Conservation (phyloP, 768 basidiomycete species). For the Xerocomellus dryophilus region DNA sequence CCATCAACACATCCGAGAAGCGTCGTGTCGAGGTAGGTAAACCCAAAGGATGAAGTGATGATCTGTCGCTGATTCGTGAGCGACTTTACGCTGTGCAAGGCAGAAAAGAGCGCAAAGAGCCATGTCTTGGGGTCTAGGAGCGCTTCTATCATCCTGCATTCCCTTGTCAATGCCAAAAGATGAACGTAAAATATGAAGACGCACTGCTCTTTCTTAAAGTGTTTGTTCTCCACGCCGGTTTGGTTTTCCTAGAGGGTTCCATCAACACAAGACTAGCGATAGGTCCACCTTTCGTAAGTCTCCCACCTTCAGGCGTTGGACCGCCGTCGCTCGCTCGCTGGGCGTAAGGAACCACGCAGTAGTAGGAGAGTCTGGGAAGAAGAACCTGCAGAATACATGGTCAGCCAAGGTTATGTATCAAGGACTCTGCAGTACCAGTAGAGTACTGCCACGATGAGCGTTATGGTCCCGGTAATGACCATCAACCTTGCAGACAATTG, state of each 20-base stretch:
- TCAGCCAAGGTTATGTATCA: not conserved
- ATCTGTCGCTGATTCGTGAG: slow-evolving; percentile 63
- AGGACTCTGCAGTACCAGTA: slow-evolving; percentile 47
- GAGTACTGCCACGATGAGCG: slow-evolving; percentile 45
- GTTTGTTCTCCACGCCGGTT: slow-evolving; percentile 80
- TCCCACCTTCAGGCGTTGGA: slow-evolving; percentile 59
- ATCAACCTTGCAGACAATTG: slow-evolving; percentile 47
- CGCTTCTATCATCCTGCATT: slow-evolving; percentile 61
- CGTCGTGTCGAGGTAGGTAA: slow-evolving; percentile 60
- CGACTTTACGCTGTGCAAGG: slow-evolving; percentile 60
- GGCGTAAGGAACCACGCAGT: slow-evolving; percentile 71
- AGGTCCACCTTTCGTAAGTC: not conserved
- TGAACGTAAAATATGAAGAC: slow-evolving; percentile 22
- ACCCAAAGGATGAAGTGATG: slow-evolving; percentile 67
- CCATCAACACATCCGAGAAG: slow-evolving; percentile 68
- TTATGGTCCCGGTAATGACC: slow-evolving; percentile 64
- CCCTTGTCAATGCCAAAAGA: not conserved
- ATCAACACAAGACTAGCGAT: not conserved
- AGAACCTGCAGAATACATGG: slow-evolving; percentile 39
- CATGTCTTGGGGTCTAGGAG: slow-evolving; percentile 69
- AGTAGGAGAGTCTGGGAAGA: slow-evolving; percentile 75
- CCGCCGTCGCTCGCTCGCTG: slow-evolving; percentile 59
- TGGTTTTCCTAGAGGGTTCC: slow-evolving; percentile 53
- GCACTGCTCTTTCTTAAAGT: slow-evolving; percentile 76
- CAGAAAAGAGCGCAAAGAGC: slow-evolving; percentile 69